Evolutionary conservation across 768 basidiomycete species (phyloP).

Genomic region (Wakefieldia striispora): DNA sequence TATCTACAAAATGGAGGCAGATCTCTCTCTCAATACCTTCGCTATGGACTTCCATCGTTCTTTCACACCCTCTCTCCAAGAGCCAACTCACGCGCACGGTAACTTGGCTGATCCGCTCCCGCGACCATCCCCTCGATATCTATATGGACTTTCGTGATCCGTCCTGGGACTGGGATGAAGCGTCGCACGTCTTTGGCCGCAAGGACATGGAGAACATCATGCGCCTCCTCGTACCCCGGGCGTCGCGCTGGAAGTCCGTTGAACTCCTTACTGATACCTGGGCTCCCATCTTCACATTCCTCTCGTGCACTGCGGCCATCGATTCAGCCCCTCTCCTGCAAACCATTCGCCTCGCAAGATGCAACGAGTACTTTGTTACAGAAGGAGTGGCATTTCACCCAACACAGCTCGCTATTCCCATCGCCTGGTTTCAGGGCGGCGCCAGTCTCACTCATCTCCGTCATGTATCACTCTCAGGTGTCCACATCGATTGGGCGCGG

Average conservation of each 20-base stretch:
- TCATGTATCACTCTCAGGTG: slow-evolving; percentile 49
- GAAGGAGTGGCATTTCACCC: slow-evolving; percentile 47
- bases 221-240: slow-evolving; percentile 43
- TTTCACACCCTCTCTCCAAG: slow-evolving; percentile 43
- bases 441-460: slow-evolving; percentile 32
- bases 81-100: slow-evolving; percentile 37
- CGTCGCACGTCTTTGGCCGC: slow-evolving; percentile 43
- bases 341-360: slow-evolving; percentile 46
- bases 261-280: slow-evolving; percentile 60
- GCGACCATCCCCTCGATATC: slow-evolving; percentile 45
- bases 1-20: slow-evolving; percentile 51
- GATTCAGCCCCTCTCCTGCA: slow-evolving; percentile 38
- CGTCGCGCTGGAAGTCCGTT: slow-evolving; percentile 45
- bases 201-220: slow-evolving; percentile 46
- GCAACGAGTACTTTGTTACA: slow-evolving; percentile 55
- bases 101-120: slow-evolving; percentile 46
- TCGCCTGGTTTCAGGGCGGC: slow-evolving; percentile 43
- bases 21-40: slow-evolving; percentile 42
- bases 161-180: slow-evolving; percentile 50
- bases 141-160: slow-evolving; percentile 59
- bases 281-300: slow-evolving; percentile 54
- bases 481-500: slow-evolving; percentile 54
- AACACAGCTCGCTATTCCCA: slow-evolving; percentile 33
- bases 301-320: slow-evolving; percentile 37
- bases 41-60: slow-evolving; percentile 52